Conservation (phyloP, 2,329 filamentous ascomycete species). For the Dryadomyces sulphureus region DNA sequence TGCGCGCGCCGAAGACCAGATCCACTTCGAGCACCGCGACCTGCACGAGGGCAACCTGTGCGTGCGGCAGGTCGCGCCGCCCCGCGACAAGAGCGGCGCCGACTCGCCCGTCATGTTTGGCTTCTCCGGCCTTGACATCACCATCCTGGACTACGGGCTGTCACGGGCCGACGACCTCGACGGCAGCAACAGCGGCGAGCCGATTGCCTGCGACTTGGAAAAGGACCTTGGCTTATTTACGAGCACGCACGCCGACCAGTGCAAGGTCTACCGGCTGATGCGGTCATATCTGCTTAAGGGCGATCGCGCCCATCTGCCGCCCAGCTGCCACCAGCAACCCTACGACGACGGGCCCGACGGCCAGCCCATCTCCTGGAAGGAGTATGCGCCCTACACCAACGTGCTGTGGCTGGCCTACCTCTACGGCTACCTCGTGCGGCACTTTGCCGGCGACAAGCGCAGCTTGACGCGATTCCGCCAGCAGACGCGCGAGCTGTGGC, state of each 20-base stretch:
- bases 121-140: slow-evolving; percentile 46
- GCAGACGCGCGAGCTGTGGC: slow-evolving; percentile 37
- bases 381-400: slow-evolving; percentile 45
- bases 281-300: slow-evolving; percentile 39
- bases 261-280: slow-evolving; percentile 47
- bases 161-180: slow-evolving; percentile 34
- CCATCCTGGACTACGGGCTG: slow-evolving; percentile 50
- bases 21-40: slow-evolving; percentile 52
- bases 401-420: slow-evolving; percentile 51
- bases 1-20: slow-evolving; percentile 40
- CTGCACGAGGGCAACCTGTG: slow-evolving; percentile 53
- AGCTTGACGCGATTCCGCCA: slow-evolving; percentile 30
- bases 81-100: slow-evolving; percentile 17
- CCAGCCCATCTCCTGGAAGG: slow-evolving; percentile 36
- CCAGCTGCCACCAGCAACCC: slow-evolving; percentile 28
- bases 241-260: slow-evolving; percentile 44
- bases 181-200: slow-evolving; percentile 17
- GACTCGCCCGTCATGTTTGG: slow-evolving; percentile 30
- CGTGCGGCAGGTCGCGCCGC: slow-evolving; percentile 27
- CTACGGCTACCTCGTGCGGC: slow-evolving; percentile 34
- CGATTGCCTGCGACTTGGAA: slow-evolving; percentile 43
- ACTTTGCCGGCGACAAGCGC: slow-evolving; percentile 31
- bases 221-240: slow-evolving; percentile 44
- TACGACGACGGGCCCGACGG: slow-evolving; percentile 31
- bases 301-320: slow-evolving; percentile 34